Base-by-base conservation (phyloP, 169 alveolate species). In the Toxoplasma gondii region DNA sequence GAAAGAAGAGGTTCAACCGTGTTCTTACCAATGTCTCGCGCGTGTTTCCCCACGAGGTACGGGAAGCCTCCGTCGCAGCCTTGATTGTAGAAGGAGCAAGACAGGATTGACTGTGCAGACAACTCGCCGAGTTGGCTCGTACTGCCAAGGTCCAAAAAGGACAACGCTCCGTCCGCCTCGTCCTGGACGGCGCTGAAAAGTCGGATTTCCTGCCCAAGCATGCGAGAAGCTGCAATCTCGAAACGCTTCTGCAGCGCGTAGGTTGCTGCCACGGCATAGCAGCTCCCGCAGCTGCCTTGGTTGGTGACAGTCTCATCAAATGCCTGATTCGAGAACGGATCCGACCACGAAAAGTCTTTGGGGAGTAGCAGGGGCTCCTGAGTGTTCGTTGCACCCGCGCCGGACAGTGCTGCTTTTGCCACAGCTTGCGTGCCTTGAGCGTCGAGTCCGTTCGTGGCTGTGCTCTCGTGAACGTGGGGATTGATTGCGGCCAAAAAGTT, bases 61-160 rank as follows among this genome's bases (percentile, higher is more conserved):
- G 99, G 99, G 69, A 94, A 98, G 2, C 99, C 99, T 0, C 99
- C 99, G 92, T 96, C 97, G 95, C 99, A 98, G 31, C 98, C 99
- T 93, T 98, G 99, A 88, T 96, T 96, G 84, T 95, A 96, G 31
- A 96, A 96, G n/a, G 97, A 96, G 58, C 97, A 96, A 49, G 97
- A 95, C 31, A 96, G 97, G 70, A 96, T 91, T 16, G 96, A 95
- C 93, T 96, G 97, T 1, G 97, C 54, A 0, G 97, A 96, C 34
- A 96, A 96, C n/a, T 41, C 49, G 12, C 93, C 91, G 43, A 69
- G 54, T 27, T 91, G 91, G 39, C 36, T 78, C 58, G 67, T 36
- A 36, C 67, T 82, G 31, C 67, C 54, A 41, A 82, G 5, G 49
- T 44, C 29, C 64, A 82, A 10, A 41, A 82, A 82, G n/a, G 90